A percentile compares a stretch with the other conserved stretches of the same genome.
phyloP scores from a whole-genome alignment of 129 eudicot species.

The Escallonia herrerae region DNA sequence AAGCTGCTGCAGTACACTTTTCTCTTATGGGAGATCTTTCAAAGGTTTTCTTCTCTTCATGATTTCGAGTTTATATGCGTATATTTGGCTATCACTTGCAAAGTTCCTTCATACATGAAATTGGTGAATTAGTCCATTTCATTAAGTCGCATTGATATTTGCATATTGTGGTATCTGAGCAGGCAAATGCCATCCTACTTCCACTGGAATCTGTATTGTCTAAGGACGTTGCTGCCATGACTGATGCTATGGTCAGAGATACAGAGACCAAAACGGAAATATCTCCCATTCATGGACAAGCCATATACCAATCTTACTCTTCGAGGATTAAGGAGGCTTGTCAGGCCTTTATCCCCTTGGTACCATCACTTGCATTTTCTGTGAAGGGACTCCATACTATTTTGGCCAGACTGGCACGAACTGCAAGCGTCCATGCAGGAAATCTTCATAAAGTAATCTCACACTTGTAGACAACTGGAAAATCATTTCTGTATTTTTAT shows the following conservation, averaged over 20 bases:
- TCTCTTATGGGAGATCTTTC: conserved; percentile 78
- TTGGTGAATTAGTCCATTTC: conserved; percentile 7
- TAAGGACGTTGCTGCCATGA: conserved; percentile 89
- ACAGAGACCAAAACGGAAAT: conserved; percentile 73
- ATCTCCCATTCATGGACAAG: conserved; percentile 94
- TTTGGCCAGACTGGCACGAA: conserved; percentile 69
- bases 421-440: conserved; percentile 95
- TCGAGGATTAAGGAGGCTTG: conserved; percentile 60
- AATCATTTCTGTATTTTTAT: too few species aligned
- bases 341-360: conserved; percentile 62
- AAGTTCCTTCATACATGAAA: not conserved
- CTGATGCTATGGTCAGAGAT: conserved; percentile 83
- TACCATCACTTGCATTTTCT: conserved; percentile 60
- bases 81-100: not conserved
- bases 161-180: conserved; percentile 9
- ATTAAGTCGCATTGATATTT: not conserved
- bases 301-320: conserved; percentile 83
- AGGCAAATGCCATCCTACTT: conserved; percentile 71
- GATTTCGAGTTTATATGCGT: not conserved
- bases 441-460: conserved; percentile 82
- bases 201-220: conserved; percentile 86
- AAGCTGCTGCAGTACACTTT: conserved; percentile 75
- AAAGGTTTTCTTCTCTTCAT: conserved; percentile 44
- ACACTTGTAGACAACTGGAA: not conserved
- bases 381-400: conserved; percentile 80